Evolutionary conservation across 768 basidiomycete species (phyloP), one percentile per base, ranked within the genome.

Genomic region (Termitomyces sp.): DNA sequence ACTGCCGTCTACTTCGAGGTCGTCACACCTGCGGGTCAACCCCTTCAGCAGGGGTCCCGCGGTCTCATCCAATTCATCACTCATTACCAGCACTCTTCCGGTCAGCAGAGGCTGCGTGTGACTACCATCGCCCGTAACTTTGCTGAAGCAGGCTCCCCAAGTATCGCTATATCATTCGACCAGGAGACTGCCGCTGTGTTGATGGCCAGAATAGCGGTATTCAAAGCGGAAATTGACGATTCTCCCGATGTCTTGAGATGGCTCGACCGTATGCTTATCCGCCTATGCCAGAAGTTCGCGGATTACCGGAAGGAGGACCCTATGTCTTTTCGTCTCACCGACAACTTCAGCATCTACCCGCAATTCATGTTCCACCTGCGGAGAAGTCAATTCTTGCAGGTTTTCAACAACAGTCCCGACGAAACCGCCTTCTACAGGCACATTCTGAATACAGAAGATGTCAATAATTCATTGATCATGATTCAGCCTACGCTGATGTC

Each of bases 311-410:
- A 98, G 75, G 97, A 98, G 71, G 97, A 98, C 67, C 90, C 97
- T 10, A 81, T 85, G 37, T 93, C 88, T 67, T 98, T 99, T 81
- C 79, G 93, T 62, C 77, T 99, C 60, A 79, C 84, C 54, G 93
- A 97, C 68, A 97, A 97, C 71, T 98, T 99, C 73, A 91, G 90
- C 68, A 98, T 99, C 64, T 99, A 99, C 70, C 97, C 97, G 15
- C 97, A 98, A 68, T 99, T 99, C 77, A 99, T 98, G 97, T 99
- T 98, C 86, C 97, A 99, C 73, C 72, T 99, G 58, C 81, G 96
- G 56, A 77, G 97, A 68, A 93, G 91, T 79, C 96, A 98, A 73
- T 98, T 99, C 77, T 77, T 99, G 68, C 97, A 99, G 72, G 95
- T 98, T 53, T 98, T 98, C 74, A 98, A 98, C 72, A 99, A 98